Evolutionary conservation across 768 basidiomycete species (phyloP).

Genomic region (Lentinula detonsa): DNA sequence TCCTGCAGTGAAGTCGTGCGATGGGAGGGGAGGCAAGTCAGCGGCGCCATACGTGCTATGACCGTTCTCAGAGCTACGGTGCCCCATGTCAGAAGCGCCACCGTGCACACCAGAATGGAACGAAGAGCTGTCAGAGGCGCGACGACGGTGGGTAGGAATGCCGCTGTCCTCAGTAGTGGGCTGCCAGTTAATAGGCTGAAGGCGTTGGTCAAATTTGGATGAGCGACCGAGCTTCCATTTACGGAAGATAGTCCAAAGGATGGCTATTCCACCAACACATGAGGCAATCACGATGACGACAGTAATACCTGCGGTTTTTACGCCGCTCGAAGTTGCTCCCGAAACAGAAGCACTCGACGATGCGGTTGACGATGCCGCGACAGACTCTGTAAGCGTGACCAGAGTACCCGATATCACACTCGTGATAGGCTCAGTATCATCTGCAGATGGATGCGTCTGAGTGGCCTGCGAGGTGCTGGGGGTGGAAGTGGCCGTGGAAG

Average conservation of each 20-base stretch:
- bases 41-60: slow-evolving; percentile 20
- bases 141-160: slow-evolving; percentile 45
- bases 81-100: slow-evolving; percentile 13
- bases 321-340: slow-evolving; percentile 18
- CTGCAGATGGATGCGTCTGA: neutral
- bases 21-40: slow-evolving; percentile 43
- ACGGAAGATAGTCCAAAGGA: slow-evolving; percentile 87
- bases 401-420: slow-evolving; percentile 11
- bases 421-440: slow-evolving; percentile 5
- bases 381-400: slow-evolving; percentile 14
- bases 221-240: slow-evolving; percentile 56
- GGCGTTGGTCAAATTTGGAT: slow-evolving; percentile 72
- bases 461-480: neutral
- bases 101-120: slow-evolving; percentile 54
- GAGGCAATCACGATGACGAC: slow-evolving; percentile 67
- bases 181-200: slow-evolving; percentile 87
- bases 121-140: slow-evolving; percentile 57
- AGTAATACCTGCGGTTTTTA: slow-evolving; percentile 43
- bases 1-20: slow-evolving; percentile 76
- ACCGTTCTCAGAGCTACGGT: slow-evolving; percentile 22
- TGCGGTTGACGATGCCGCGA: slow-evolving; percentile 20
- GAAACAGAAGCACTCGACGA: slow-evolving; percentile 21
- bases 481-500: neutral
- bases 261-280: slow-evolving; percentile 58
- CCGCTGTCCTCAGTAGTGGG: slow-evolving; percentile 42